A percentile compares a stretch with the other conserved stretches of the same genome.
Evolutionary conservation across 306 rosid species (phyloP).

Genomic region (Phaseolus lunatus): DNA sequence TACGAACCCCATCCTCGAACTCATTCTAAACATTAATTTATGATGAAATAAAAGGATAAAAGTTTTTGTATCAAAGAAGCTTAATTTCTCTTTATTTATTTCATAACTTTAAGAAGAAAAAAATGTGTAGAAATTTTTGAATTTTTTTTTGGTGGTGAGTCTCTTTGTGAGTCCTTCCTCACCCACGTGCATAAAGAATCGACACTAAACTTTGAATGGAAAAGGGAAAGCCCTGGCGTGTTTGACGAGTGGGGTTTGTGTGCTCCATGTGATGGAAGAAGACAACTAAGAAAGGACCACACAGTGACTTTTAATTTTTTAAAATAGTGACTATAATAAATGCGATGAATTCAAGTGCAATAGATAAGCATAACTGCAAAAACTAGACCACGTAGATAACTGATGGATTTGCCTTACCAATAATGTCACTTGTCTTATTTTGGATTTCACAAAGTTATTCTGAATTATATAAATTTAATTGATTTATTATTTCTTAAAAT

Average conservation of each 20-base stretch:
- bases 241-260: neutral
- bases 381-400: too few species aligned
- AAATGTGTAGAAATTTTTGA: neutral
- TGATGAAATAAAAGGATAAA: too few species aligned
- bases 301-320: neutral
- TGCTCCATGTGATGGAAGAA: neutral
- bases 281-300: neutral
- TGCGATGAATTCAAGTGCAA: neutral
- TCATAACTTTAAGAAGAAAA: neutral
- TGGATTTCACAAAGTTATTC: too few species aligned
- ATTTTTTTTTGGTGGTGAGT: neutral
- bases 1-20: too few species aligned
- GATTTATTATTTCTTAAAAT: too few species aligned
- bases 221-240: neutral
- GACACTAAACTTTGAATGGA: neutral
- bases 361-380: too few species aligned
- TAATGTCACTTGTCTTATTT: too few species aligned
- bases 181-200: constrained; percentile 2
- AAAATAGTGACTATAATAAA: neutral
- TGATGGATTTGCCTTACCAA: too few species aligned
- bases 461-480: too few species aligned
- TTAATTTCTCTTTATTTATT: too few species aligned
- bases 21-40: too few species aligned
- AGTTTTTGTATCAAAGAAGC: too few species aligned
- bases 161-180: neutral